Base-by-base conservation (phyloP, 345 rosid genomes). In the Salix viminalis region DNA sequence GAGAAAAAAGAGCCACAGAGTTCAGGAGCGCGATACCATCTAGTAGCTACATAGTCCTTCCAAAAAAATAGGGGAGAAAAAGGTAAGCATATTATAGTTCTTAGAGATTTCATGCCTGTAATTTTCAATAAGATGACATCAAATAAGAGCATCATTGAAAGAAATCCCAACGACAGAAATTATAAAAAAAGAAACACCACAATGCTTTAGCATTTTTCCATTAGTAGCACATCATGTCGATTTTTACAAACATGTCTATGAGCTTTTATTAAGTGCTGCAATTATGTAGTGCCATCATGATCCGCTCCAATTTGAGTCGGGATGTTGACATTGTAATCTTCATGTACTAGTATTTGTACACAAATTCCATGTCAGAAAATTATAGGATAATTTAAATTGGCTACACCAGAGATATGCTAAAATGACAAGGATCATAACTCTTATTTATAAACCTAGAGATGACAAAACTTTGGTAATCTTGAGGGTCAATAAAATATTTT, bases 1-100 rank as follows among this genome's bases (percentile, higher is more conserved):
- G 99, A 95, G 88, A 95, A 95, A 83, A 95, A 95, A 2, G 99
- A 95, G 72, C 99, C 99, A 78, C 99, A 96, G 41, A 96, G 93
- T 83, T 96, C 99, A 72, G 99, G 99, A 78, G 99, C 99, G 77
- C 99, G 94, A 79, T 96, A 96, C 99, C 98, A 96, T 76, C 99
- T 90, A 74, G 99, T 96, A 39, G 99, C 99, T 28, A 96, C 99
- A 89, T 96, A 96, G 84, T 96, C 99, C 99, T 96, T 79, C 69
- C 80, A 74, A 66, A 74, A 74, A 26, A 5, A 5, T 18, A 11
- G 37, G 52, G 6, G 7, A 10, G 14, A 56, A 56, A 14, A 26
- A 68, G 52, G 52, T 84, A 24, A 80, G 75, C 37, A 69, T 28
- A 12, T 28, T 41, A 36, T 46, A 12, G 42, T 69, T 65, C n/a